These are phyloP conservation scores for Raphanus sativus DNA, from an alignment of 345 rosid species.

Conservation along the genomic window DNA sequence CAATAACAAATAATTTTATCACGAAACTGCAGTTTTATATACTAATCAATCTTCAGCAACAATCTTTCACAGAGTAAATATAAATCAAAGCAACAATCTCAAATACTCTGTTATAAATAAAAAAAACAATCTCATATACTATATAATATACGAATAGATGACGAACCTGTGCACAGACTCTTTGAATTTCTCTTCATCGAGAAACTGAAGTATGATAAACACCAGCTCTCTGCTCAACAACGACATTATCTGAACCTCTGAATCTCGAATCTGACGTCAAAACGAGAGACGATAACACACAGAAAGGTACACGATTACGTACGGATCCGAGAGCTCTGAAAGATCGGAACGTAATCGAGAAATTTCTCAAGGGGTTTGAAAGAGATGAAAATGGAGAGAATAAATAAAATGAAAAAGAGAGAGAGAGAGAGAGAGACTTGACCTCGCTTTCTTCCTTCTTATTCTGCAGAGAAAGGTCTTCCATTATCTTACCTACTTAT, in stretches of 20 bases:
- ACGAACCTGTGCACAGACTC: conserved; percentile 83
- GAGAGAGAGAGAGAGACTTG: conserved; percentile 37
- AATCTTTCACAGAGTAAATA: too few species aligned
- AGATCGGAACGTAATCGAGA: background rate
- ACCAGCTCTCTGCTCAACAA: conserved; percentile 88
- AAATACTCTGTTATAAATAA: background rate
- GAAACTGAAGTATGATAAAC: conserved; percentile 90
- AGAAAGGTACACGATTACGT: background rate
- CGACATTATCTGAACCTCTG: conserved; percentile 46
- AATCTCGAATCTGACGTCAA: conserved; percentile 14
- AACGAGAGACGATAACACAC: background rate
- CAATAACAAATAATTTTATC: background rate
- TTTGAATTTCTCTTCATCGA: conserved; percentile 86
- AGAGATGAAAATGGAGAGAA: conserved; percentile 14
- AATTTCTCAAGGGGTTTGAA: conserved; percentile 70
- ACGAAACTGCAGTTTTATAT: background rate
- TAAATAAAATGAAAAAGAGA: conserved; percentile 32
- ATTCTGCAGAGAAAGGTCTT: conserved; percentile 46
- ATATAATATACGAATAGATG: background rate
- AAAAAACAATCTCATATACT: background rate
- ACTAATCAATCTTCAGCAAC: background rate
- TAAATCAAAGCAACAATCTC: background rate
- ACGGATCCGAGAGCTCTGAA: conserved; percentile 32
- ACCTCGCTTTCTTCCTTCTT: conserved; percentile 80
- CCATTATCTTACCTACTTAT: conserved; percentile 49